Evolutionary conservation across 495 filamentous ascomycete genomes (phyloP).

Genomic region (Neurospora intermedia): DNA sequence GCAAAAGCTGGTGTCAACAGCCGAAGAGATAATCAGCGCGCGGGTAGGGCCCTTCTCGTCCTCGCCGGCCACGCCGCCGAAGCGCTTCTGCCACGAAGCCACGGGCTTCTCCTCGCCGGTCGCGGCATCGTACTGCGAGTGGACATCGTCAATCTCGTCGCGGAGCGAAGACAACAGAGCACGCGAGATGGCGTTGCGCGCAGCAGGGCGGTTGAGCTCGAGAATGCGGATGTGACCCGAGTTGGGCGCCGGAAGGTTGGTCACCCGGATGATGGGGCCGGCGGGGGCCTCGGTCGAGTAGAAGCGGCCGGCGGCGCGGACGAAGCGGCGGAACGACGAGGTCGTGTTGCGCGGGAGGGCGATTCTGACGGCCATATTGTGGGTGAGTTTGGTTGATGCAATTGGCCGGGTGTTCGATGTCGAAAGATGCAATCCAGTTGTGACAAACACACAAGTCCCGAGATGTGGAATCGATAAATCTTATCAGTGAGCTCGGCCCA

Average conservation of each 20-base stretch:
- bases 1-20: conserved; percentile 74
- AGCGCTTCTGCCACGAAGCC: conserved; percentile 21
- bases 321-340: neutral
- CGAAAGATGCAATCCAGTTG: neutral
- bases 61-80: conserved; percentile 29
- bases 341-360: neutral
- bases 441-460: neutral
- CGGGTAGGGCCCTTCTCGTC: conserved; percentile 49
- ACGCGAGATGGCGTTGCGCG: conserved; percentile 82
- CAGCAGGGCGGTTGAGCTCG: conserved; percentile 70
- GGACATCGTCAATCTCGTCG: conserved; percentile 56
- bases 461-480: neutral
- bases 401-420: neutral
- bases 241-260: conserved; percentile 65
- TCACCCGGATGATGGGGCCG: conserved; percentile 52
- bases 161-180: conserved; percentile 60
- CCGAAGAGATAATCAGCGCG: conserved; percentile 68
- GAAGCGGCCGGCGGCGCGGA: conserved; percentile 9
- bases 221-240: conserved; percentile 79
- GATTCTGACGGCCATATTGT: neutral
- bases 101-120: conserved; percentile 35
- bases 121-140: conserved; percentile 51
- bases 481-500: neutral
- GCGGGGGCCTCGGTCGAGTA: conserved; percentile 26
- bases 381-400: neutral